Percentiles rank a stretch among this genome's conserved stretches.
Evolutionary conservation across 306 rosid species (phyloP).

Genomic region (Cucurbita ficifolia): DNA sequence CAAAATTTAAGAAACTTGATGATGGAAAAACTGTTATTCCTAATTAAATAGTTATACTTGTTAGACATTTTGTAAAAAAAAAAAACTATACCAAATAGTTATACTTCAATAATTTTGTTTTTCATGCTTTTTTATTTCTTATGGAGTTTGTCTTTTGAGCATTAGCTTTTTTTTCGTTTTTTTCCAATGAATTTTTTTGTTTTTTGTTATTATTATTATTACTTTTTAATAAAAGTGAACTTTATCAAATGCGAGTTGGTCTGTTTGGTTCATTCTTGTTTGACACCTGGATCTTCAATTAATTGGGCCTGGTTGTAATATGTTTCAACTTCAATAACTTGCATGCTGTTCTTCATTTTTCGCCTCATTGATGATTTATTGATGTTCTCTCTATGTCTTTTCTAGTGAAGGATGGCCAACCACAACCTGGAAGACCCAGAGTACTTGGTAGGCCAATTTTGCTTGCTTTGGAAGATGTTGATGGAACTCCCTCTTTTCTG

Average conservation of each 20-base stretch:
- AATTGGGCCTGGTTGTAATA: conserved; percentile 6
- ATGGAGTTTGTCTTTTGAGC: not conserved
- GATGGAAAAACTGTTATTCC: not conserved
- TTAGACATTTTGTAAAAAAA: not conserved
- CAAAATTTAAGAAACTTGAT: not conserved
- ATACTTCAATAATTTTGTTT: not conserved
- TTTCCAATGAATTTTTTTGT: not conserved
- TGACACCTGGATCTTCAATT: not conserved
- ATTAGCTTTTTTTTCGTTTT: not conserved
- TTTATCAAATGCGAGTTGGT: not conserved
- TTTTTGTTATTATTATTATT: not conserved
- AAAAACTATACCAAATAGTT: not conserved
- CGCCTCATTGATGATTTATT: conserved; percentile 12
- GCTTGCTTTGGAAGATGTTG: conserved; percentile 89
- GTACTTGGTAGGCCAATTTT: conserved; percentile 78
- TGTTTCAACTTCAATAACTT: conserved; percentile 12
- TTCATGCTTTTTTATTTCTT: too few relatives aligned
- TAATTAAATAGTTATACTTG: not conserved
- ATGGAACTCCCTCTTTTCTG: conserved; percentile 87
- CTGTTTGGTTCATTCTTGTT: not conserved
- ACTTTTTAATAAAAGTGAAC: not conserved
- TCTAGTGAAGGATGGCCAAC: conserved; percentile 45
- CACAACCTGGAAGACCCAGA: conserved; percentile 31
- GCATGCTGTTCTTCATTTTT: conserved; percentile 8
- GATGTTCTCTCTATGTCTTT: conserved; percentile 14